phyloP scores from a whole-genome alignment of 495 filamentous ascomycete genomes.

The Penicillium tannophilum region DNA sequence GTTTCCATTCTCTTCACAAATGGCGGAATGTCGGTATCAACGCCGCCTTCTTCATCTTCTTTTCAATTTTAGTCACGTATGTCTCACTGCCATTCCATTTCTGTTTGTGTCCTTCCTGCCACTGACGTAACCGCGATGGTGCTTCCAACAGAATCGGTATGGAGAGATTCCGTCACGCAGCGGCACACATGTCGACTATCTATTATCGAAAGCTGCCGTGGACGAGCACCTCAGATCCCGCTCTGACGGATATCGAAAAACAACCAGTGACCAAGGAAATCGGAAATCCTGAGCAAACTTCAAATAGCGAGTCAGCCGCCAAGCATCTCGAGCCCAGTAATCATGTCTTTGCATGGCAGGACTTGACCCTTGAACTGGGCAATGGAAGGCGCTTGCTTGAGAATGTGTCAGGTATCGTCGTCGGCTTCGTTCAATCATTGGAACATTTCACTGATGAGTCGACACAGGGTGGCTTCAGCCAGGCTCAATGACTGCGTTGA shows the following conservation, averaged over 20 bases:
- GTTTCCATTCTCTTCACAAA: conserved; percentile 49
- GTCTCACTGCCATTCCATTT: background rate
- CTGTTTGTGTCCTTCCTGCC: background rate
- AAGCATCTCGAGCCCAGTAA: background rate
- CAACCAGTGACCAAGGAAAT: background rate
- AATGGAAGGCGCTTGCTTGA: conserved; percentile 2
- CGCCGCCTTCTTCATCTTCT: background rate
- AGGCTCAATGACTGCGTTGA: conserved; percentile 48
- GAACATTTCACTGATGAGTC: background rate
- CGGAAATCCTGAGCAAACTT: background rate
- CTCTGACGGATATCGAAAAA: background rate
- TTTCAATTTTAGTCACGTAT: conserved; percentile 1
- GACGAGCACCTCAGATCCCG: background rate
- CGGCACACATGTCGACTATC: conserved; percentile 30
- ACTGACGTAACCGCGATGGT: background rate
- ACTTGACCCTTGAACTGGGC: background rate
- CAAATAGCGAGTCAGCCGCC: background rate
- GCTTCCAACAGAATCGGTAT: conserved; percentile 27
- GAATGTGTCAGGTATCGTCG: background rate
- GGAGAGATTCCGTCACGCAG: conserved; percentile 27
- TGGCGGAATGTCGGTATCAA: conserved; percentile 61
- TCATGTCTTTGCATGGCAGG: conserved; percentile 3
- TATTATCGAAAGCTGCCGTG: conserved; percentile 18
- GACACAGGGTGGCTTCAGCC: background rate
- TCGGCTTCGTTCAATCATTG: background rate